Evolutionary conservation across 768 basidiomycete genomes (phyloP), one percentile per base, ranked within the genome.

Genomic region (Kwoniella pini): DNA sequence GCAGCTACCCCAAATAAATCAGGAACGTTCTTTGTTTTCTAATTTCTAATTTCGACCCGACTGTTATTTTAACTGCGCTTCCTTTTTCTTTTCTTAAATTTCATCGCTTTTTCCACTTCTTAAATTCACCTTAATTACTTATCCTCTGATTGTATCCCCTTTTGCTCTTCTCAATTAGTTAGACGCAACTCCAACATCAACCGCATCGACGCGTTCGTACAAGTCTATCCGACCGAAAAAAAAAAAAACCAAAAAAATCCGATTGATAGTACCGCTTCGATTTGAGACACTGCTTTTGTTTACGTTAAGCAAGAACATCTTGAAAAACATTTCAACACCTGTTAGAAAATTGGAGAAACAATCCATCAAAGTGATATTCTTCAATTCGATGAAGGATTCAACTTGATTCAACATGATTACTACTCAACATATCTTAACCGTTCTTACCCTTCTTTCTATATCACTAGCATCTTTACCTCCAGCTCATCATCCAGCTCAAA

Each of bases 361-460:
- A n/a, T n/a, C n/a, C n/a, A n/a, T n/a, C n/a, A n/a, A n/a, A n/a
- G n/a, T n/a, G n/a, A n/a, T n/a, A n/a, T n/a, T n/a, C n/a, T n/a
- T n/a, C n/a, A n/a, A 54, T 19, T 54, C 3, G 22, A 54, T 19
- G 40, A 42, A 42, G 5, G 19, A 12, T 5, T 42, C 6, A 12
- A 42, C 19, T 42, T n/a, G 1, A 17, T 5, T 28, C 33, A 42
- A 22, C 12, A 65, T 65, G 63, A 33, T 65, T 22, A 55, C 40
- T 17, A 33, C 53, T 7, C 42, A 50, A 22, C 38, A 51, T 36
- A 21, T 65, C 53, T 27, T 65, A 5, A 56, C 57, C 4, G 58
- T 65, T 28, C 33, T 65, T 33, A 36, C 58, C 36, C 54, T 65
- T 22, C 49, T 65, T 12, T 59, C 63, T 5, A 33, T 65, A 19